Evolutionary conservation across 495 filamentous ascomycete species (phyloP), one percentile per base, ranked within the genome.

Genomic region (Thermothielavioides terrestris): DNA sequence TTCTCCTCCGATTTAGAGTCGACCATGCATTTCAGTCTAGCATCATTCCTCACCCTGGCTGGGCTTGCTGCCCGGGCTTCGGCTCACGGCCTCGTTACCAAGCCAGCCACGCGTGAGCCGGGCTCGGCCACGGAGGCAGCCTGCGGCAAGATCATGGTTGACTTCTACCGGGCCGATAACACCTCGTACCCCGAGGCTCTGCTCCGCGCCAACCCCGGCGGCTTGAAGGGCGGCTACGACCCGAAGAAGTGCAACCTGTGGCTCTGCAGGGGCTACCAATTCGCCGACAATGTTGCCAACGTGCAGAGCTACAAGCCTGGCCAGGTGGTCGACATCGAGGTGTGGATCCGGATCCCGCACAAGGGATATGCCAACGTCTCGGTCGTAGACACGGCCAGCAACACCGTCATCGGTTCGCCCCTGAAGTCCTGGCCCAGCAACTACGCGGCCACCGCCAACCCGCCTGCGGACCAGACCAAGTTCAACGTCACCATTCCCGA

Each of bases 181-280:
- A 82, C 82, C 47, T 81, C 78, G 42, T 85, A 86, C 67, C 70
- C 85, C 17, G 81, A 87, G 58, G 78, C 77, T 10, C 71, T 83
- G 34, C 68, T 82, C n/a, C 76, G 83, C 54, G 69, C 77, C 20
- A 78, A 65, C 49, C 59, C 62, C 0, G n/a, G 70, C 36, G 66
- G 61, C n/a, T 53, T 62, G 47, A 78, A 79, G 62, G 58, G 64
- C 44, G 78, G 78, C 57, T 84, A 79, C 72, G 66, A 82, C 57
- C 65, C 71, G 34, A 67, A 66, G 9, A 68, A 67, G 36, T 87
- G 84, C 68, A 74, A 85, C 63, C 65, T 83, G 40, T 85, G 72
- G 68, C 73, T 84, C 12, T 87, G 84, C 81, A 83, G 80, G 59
- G 84, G 84, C 42, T 78, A 78, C 66, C 79, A 86, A 65, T 86